Percentiles rank a stretch among this genome's conserved stretches.
Conservation (phyloP, 495 filamentous ascomycete species). For the Talaromyces nanjingensis region DNA sequence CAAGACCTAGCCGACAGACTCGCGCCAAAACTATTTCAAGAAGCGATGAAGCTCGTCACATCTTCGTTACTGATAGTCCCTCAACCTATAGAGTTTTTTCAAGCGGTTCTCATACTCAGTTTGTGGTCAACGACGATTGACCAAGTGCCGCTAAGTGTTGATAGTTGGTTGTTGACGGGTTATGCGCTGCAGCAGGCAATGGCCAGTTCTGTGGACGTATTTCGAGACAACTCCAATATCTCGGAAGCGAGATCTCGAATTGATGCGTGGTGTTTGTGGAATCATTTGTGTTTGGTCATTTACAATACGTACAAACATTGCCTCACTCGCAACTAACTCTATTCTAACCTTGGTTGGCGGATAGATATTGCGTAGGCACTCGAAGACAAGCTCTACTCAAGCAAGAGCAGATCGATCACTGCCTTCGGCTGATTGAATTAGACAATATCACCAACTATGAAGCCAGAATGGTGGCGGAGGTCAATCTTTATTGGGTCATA, state of each 20-base stretch:
- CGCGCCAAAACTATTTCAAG: constrained; percentile 32
- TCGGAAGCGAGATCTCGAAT: constrained; percentile 15
- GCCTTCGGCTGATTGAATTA: constrained; percentile 25
- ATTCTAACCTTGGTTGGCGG: background rate
- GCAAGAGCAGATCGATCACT: constrained; percentile 31
- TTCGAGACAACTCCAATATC: background rate
- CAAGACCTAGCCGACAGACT: constrained; percentile 28
- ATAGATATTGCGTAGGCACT: constrained; percentile 36
- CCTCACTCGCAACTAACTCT: background rate
- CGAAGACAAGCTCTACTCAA: constrained; percentile 31
- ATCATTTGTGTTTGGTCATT: constrained; percentile 39
- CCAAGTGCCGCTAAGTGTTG: constrained; percentile 38
- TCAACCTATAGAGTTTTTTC: constrained; percentile 39
- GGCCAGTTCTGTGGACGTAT: constrained; percentile 22
- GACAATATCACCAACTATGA: constrained; percentile 39
- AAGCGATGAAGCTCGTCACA: constrained; percentile 28
- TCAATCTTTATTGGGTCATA: constrained; percentile 38
- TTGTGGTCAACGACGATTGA: constrained; percentile 45
- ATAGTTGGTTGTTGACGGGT: constrained; percentile 41
- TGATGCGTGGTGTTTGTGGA: constrained; percentile 34
- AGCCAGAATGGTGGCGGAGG: constrained; percentile 38
- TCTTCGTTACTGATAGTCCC: constrained; percentile 27
- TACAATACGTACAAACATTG: constrained; percentile 17
- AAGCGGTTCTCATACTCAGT: constrained; percentile 33
- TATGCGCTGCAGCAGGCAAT: constrained; percentile 37